phyloP scores from a whole-genome alignment of 768 basidiomycete genomes.

The Termitomyces sp. region DNA sequence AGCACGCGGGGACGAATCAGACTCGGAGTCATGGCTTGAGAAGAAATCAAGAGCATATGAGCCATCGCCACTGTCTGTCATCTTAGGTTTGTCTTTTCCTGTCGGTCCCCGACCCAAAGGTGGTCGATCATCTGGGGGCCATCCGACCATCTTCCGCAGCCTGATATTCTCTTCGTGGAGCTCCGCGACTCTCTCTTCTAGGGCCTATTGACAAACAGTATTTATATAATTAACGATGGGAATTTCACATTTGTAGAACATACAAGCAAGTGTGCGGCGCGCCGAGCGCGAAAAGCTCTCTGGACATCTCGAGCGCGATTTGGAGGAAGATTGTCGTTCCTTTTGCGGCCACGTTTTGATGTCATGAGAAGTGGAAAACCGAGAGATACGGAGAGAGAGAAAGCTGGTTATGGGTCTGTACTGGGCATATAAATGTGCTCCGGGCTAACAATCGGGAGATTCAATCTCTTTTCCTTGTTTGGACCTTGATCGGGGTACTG shows the following conservation, averaged over 20 bases:
- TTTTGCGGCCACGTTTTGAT: slow-evolving; percentile 82
- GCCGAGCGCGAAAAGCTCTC: slow-evolving; percentile 81
- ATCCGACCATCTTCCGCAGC: slow-evolving; percentile 64
- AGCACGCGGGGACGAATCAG: slow-evolving; percentile 45
- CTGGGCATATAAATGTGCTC: slow-evolving; percentile 38
- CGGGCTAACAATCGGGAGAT: slow-evolving; percentile 27
- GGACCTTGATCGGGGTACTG: slow-evolving; percentile 14
- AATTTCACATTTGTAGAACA: slow-evolving; percentile 35
- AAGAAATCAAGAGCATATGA: slow-evolving; percentile 24
- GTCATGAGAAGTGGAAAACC: slow-evolving; percentile 51
- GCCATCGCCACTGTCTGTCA: slow-evolving; percentile 27
- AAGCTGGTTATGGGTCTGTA: slow-evolving; percentile 18
- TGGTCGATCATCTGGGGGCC: slow-evolving; percentile 70
- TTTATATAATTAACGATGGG: slow-evolving; percentile 25
- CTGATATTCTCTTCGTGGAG: slow-evolving; percentile 80
- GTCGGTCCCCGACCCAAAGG: slow-evolving; percentile 82
- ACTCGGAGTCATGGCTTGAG: slow-evolving; percentile 40
- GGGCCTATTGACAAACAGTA: slow-evolving; percentile 46
- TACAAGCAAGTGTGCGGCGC: slow-evolving; percentile 84
- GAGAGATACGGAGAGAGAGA: slow-evolving; percentile 19
- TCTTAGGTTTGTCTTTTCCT: slow-evolving; percentile 76
- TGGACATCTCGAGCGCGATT: slow-evolving; percentile 87
- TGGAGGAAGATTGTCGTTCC: slow-evolving; percentile 75
- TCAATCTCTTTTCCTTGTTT: slow-evolving; percentile 21
- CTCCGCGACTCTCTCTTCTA: slow-evolving; percentile 76